Base-by-base conservation (phyloP, 192 early-diverging fungal species). In the Coemansia sp. region DNA sequence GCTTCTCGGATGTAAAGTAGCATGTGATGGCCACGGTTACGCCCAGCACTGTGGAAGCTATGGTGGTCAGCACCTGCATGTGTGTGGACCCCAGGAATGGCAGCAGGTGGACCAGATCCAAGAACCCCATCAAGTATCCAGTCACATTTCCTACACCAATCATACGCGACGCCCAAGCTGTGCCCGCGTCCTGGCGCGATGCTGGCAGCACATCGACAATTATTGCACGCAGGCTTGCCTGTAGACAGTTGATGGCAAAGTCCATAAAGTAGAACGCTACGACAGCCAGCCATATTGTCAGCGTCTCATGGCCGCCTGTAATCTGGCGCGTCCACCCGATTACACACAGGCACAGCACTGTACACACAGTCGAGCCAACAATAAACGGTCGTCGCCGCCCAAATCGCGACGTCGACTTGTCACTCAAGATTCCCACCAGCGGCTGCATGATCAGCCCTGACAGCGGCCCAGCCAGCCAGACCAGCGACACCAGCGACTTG, bases 391-490 rank as follows among this genome's bases (percentile, higher is more conserved):
- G 82, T 47, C 95, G 83, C 21, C 89, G 85, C 18, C 95, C 95
- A n/a, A 89, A 57, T 15, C 73, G 68, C 26, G 83, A 85, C 14
- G 86, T 90, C 64, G 85, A 85, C 40, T 75, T 71, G 74, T 97
- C 95, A 73, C 89, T 92, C 47, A 92, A 84, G 4, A 86, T 88
- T 9, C 95, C 95, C 10, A 95, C 87, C 40, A 95, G 73, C 17
- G 90, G 90, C 63, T 92, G 90, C 65, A 87, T 89, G 26, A 92
- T 63, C 17, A 92, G 75, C 12, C 91, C 91, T 36, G 89, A 90
- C n/a, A 93, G 72, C 38, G 92, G 92, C 6, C 92, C 92, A 2
- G 93, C 93, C 56, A 98, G 81, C 96, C 96, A 98, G 9, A 98
- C 96, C 31, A 97, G 75, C 38, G 93, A 92, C 60, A 90, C 88